These are phyloP conservation scores for Fragaria vesca DNA, from an alignment of 306 rosid genomes.

Conservation along the genomic window DNA sequence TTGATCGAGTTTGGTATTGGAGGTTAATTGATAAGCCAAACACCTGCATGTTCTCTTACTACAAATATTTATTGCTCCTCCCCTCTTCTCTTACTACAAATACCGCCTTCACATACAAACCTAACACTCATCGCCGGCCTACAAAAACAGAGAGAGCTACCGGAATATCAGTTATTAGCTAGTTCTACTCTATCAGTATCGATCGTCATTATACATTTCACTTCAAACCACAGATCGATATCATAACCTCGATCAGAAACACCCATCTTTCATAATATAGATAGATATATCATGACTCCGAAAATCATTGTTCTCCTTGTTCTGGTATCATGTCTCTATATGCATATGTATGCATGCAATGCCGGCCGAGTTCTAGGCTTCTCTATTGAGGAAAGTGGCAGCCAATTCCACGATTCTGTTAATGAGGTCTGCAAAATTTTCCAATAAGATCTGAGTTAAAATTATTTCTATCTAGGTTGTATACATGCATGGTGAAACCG, in stretches of 20 bases:
- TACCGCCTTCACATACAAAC: slow-evolving; percentile 15
- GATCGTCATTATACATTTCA: neutral
- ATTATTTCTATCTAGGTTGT: neutral
- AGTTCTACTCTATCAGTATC: neutral
- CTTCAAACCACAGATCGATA: neutral
- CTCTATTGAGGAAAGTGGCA: slow-evolving; percentile 3
- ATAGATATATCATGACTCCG: slow-evolving; percentile 41
- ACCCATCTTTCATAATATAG: neutral
- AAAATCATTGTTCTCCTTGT: slow-evolving; percentile 29
- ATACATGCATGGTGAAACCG: too few relatives aligned
- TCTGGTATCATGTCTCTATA: slow-evolving; percentile 33
- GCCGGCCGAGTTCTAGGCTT: slow-evolving; percentile 37
- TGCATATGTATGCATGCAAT: slow-evolving; percentile 73
- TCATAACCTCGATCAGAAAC: neutral
- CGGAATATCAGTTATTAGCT: neutral
- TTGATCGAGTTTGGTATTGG: slow-evolving; percentile 37
- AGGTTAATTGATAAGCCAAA: slow-evolving; percentile 58
- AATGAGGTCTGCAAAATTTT: slow-evolving; percentile 25
- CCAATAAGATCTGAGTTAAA: neutral
- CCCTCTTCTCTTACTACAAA: slow-evolving; percentile 28
- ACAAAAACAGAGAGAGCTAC: neutral
- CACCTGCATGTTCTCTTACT: slow-evolving; percentile 86
- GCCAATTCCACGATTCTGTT: slow-evolving; percentile 5
- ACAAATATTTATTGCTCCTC: slow-evolving; percentile 53
- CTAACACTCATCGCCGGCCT: neutral